Base-by-base conservation (phyloP, 1,284 basidiomycete genomes). In the Porogramme epimiltina region DNA sequence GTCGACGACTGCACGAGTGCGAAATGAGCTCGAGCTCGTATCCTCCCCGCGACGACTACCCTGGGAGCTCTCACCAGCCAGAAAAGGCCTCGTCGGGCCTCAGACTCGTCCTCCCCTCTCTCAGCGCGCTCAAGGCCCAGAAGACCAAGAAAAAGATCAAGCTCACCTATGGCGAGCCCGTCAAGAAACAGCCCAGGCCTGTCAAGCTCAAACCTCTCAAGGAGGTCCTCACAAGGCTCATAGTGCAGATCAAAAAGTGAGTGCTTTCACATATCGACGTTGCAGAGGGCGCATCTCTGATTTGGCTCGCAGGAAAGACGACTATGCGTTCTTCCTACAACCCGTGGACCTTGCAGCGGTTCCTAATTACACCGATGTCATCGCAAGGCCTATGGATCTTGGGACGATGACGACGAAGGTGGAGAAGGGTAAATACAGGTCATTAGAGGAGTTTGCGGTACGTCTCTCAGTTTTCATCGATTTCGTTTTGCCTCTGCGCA, bases 361-460 rank as follows among this genome's bases (percentile, higher is more conserved):
- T 0, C 81, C 85, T 1, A 86, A 86, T 3, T 93, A 93, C 62
- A 57, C 72, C 2, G 85, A 90, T 62, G 66, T 82, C 26, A 78
- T 93, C 45, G 82, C 84, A 62, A 73, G 73, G 26, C 91, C 91
- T 5, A 93, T 93, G 90, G 91, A 93, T 61, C 75, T 93, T 54
- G 88, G 89, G 0, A 93, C 89, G 0, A 91, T 93, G 81, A 70
- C 80, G 5, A 70, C 68, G 40, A 90, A 89, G 65, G 85, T 89
- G 4, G 70, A 72, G 38, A 78, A 70, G 59, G 85, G 85, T 0
- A 81, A 76, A 56, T 91, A 91, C 65, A 78, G 84, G 19, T 87
- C 85, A 3, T 69, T 91, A 42, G 88, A 90, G 52, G 87, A 90
- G 38, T 91, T 91, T 63, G 75, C 81, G 13, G 89, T 89, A 61